phyloP scores from a whole-genome alignment of 257 asterid species.

The Marsdenia floribunda region DNA sequence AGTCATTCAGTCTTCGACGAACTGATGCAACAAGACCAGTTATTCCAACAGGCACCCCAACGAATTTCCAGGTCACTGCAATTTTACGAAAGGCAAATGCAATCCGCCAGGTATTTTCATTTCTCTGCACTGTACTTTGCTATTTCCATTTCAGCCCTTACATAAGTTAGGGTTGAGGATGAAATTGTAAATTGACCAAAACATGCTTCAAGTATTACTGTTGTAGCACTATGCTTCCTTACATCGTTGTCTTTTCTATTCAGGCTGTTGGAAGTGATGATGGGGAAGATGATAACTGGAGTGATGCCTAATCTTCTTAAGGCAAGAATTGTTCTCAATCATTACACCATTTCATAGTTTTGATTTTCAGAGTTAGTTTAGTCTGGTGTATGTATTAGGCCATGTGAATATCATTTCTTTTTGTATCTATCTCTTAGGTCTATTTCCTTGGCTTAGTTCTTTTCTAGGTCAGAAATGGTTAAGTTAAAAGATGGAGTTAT shows the following conservation, averaged over 20 bases:
- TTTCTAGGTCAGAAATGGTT: conserved; percentile 9
- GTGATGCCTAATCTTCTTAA: conserved; percentile 30
- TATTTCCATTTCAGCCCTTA: neutral
- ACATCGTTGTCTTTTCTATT: conserved; percentile 9
- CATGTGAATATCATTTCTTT: conserved; percentile 21
- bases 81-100: conserved; percentile 86
- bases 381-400: conserved; percentile 7
- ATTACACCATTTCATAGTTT: conserved; percentile 10
- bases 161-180: neutral
- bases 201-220: neutral
- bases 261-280: conserved; percentile 96
- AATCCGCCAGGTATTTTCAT: conserved; percentile 66
- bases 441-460: neutral
- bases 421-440: conserved; percentile 18
- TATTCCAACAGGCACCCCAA: conserved; percentile 34
- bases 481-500: neutral
- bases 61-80: conserved; percentile 67
- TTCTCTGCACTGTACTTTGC: conserved; percentile 11
- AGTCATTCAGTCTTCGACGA: conserved; percentile 86
- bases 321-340: neutral
- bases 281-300: conserved; percentile 48
- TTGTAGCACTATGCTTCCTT: neutral
- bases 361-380: conserved; percentile 12
- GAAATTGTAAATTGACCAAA: neutral
- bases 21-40: conserved; percentile 49